Percentiles rank a stretch among this genome's conserved stretches.
phyloP scores from a whole-genome alignment of 192 early-diverging fungal species.

The Coemansia asiatica region DNA sequence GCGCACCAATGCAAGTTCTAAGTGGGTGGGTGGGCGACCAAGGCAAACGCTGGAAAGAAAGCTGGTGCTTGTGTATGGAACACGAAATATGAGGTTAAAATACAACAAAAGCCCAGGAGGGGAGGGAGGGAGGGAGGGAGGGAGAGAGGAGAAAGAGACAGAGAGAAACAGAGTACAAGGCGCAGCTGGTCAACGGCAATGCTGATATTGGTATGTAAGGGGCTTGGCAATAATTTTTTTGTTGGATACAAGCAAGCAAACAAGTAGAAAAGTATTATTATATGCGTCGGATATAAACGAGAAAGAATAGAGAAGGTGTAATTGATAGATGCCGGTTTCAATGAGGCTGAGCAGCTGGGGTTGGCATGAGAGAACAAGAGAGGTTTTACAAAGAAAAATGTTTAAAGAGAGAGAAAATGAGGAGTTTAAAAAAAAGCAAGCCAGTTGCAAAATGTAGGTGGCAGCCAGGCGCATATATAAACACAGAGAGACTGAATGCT shows the following conservation, averaged over 20 bases:
- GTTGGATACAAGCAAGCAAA: neutral
- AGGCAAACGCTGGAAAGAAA: no score
- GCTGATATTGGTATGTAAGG: slow-evolving; percentile 1
- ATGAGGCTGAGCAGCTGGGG: slow-evolving; percentile 42
- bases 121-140: neutral
- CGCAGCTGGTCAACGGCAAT: neutral
- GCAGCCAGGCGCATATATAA: slow-evolving; percentile 21
- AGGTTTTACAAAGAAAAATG: slow-evolving; percentile 9
- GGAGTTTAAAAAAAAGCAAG: slow-evolving; percentile 26
- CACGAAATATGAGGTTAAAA: neutral
- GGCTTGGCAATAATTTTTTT: neutral
- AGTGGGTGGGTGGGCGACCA: neutral
- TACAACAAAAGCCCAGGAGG: neutral
- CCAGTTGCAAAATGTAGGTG: neutral
- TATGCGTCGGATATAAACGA: slow-evolving; percentile 6
- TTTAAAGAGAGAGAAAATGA: slow-evolving; percentile 9
- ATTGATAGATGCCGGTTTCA: slow-evolving; percentile 9
- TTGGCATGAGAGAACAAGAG: slow-evolving; percentile 13
- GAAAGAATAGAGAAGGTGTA: neutral
- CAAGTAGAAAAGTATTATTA: neutral
- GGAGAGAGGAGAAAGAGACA: slow-evolving; percentile 4
- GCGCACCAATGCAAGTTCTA: neutral
- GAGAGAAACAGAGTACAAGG: slow-evolving; percentile 6
- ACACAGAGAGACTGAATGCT: neutral
- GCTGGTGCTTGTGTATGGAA: no score